These are phyloP conservation scores for Kazachstania viticola DNA, from an alignment of 805 yeast species.

Conservation along the genomic window DNA sequence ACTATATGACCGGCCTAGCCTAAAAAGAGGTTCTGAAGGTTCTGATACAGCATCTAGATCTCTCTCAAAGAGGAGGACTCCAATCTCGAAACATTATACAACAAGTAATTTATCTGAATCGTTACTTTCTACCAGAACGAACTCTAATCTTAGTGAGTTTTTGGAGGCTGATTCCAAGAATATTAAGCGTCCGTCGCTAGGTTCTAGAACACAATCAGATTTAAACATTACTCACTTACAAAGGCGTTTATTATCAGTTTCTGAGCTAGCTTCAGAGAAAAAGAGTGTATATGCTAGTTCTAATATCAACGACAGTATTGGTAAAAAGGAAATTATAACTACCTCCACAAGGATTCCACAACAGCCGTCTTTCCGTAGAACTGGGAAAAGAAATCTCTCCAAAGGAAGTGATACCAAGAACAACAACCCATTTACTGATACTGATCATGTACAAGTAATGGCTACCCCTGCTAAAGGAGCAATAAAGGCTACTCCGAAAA, in stretches of 20 bases:
- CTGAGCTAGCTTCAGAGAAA: conserved; percentile 8
- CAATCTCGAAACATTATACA: conserved; percentile 1
- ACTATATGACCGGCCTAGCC: neutral
- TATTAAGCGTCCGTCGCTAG: conserved; percentile 9
- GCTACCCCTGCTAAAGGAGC: neutral
- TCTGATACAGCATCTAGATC: neutral
- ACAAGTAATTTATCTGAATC: neutral
- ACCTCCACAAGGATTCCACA: neutral
- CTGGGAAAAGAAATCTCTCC: conserved; percentile 17
- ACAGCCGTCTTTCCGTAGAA: conserved; percentile 24
- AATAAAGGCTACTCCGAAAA: neutral
- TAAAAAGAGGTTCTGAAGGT: neutral
- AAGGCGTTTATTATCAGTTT: conserved; percentile 20
- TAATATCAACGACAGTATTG: no score
- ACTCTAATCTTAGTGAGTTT: conserved; percentile 19
- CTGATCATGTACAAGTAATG: neutral
- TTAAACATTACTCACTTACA: conserved; percentile 19
- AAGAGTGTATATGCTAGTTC: neutral
- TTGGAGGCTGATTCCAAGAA: conserved; percentile 12
- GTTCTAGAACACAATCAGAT: conserved; percentile 21
- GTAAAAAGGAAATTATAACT: no score
- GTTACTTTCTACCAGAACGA: conserved; percentile 9
- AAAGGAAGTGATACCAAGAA: neutral
- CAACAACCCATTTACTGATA: neutral
- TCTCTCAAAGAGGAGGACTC: neutral